A percentile compares a stretch with the other conserved stretches of the same genome.
These are phyloP conservation scores for Sideroxylon spinosum DNA, from an alignment of 179 eudicot species.

Conservation along the genomic window DNA sequence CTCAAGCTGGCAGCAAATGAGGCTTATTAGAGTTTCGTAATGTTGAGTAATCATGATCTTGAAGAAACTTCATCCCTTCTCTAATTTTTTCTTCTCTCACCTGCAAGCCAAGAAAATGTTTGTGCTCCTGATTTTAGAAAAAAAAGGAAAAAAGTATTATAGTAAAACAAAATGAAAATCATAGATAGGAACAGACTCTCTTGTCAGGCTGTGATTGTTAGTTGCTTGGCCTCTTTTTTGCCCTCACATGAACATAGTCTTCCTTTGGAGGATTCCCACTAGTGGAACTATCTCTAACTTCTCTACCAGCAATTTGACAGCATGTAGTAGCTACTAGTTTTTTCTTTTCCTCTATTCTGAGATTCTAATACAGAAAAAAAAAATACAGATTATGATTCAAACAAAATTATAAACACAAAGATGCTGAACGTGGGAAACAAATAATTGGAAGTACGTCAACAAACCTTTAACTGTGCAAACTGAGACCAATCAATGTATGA, in stretches of 20 bases:
- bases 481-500: not conserved
- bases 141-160: not conserved
- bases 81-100: constrained; percentile 16
- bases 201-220: constrained; percentile 11
- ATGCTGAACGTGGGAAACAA: not conserved
- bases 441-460: not conserved
- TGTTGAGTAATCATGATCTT: no score
- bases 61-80: constrained; percentile 13
- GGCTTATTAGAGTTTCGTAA: no score
- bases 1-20: no score
- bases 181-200: constrained; percentile 13
- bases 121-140: not conserved
- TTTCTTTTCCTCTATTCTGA: not conserved
- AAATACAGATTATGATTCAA: not conserved
- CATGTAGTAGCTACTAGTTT: not conserved
- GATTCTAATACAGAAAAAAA: not conserved
- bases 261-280: constrained; percentile 13
- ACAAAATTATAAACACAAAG: constrained; percentile 5
- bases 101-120: not conserved
- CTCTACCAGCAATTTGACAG: not conserved
- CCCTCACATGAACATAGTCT: constrained; percentile 11
- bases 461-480: not conserved
- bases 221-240: constrained; percentile 20
- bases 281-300: constrained; percentile 8
- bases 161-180: not conserved